phyloP scores from a whole-genome alignment of 371 early-diverging fungal species.

The Zopfochytrium polystomum region DNA sequence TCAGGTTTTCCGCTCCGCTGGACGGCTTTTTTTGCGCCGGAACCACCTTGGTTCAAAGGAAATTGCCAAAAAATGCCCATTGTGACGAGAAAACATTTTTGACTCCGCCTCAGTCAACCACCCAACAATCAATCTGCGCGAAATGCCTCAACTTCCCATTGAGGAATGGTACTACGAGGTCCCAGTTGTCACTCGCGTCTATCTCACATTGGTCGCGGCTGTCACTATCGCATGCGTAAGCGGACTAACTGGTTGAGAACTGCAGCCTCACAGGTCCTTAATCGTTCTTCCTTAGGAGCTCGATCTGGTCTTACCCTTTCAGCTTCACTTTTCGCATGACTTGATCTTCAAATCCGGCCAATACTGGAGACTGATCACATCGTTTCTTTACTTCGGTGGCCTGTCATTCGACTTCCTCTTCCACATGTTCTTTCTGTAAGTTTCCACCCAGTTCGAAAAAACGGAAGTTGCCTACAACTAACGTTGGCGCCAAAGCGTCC shows the following conservation, averaged over 20 bases:
- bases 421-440: slow-evolving; percentile 92
- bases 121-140: too few relatives aligned
- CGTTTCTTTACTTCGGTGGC: slow-evolving; percentile 87
- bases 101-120: too few relatives aligned
- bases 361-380: slow-evolving; percentile 90
- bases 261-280: slow-evolving; percentile 16
- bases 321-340: slow-evolving; percentile 48
- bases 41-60: too few relatives aligned
- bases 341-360: slow-evolving; percentile 34
- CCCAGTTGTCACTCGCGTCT: slow-evolving; percentile 81
- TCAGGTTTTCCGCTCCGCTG: too few relatives aligned
- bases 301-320: slow-evolving; percentile 43
- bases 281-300: slow-evolving; percentile 56
- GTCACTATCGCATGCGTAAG: slow-evolving; percentile 75
- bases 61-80: too few relatives aligned
- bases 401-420: slow-evolving; percentile 87
- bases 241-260: neutral
- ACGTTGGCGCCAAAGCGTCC: slow-evolving; percentile 62
- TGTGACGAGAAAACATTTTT: too few relatives aligned
- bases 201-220: slow-evolving; percentile 71
- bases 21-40: too few relatives aligned
- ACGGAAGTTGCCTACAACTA: neutral
- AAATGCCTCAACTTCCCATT: slow-evolving; percentile 50
- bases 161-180: slow-evolving; percentile 92
- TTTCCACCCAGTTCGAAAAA: neutral